These are phyloP conservation scores for Vinca major DNA, from an alignment of 305 asterid genomes.

Conservation along the genomic window DNA sequence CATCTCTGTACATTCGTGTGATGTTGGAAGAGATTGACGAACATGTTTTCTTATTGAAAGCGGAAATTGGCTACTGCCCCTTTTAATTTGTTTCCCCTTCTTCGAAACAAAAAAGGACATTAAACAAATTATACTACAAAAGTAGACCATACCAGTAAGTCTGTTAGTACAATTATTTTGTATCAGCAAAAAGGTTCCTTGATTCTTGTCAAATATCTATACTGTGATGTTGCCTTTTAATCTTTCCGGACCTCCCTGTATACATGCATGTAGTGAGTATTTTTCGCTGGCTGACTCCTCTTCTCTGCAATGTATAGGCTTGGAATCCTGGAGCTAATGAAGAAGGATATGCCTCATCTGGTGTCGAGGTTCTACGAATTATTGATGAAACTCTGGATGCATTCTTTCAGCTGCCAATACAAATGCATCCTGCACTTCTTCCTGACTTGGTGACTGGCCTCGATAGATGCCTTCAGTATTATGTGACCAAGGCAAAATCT, in stretches of 20 bases:
- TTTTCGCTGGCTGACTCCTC: neutral
- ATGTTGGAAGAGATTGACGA: neutral
- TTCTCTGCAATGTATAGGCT: constrained; percentile 30
- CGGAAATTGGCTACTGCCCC: neutral
- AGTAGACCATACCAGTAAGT: neutral
- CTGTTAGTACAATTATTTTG: neutral
- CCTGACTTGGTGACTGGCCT: constrained; percentile 78
- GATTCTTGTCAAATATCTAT: neutral
- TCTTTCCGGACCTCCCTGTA: neutral
- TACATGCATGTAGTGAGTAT: neutral
- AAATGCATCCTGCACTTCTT: constrained; percentile 83
- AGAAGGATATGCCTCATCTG: constrained; percentile 84
- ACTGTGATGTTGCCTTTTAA: neutral
- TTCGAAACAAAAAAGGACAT: neutral
- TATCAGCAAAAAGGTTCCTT: neutral
- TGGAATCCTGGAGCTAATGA: constrained; percentile 81
- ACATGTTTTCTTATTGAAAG: neutral
- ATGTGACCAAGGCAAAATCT: constrained; percentile 68
- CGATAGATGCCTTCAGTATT: constrained; percentile 81
- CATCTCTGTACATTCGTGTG: neutral
- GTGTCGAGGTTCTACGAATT: constrained; percentile 69
- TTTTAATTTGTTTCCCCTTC: neutral
- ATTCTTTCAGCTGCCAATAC: constrained; percentile 84
- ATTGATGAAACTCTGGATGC: constrained; percentile 88
- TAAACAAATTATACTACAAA: neutral